Evolutionary conservation across 208 protist species (phyloP).

Genomic region (Trypanosomatidae sp.): DNA sequence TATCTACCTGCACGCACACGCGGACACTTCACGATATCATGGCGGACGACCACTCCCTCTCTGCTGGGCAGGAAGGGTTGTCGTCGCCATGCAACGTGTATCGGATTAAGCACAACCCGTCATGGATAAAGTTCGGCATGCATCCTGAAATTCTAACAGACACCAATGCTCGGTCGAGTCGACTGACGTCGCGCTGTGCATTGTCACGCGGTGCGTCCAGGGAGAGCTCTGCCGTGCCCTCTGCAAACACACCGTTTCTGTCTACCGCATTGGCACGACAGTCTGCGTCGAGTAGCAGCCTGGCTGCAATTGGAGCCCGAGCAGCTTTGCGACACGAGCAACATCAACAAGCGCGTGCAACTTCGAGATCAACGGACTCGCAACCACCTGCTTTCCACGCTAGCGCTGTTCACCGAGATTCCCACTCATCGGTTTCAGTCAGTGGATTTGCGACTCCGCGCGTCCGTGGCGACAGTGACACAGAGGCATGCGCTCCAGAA

Average conservation of each 20-base stretch:
- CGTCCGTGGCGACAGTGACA: neutral
- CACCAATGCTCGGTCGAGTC: neutral
- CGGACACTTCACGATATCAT: neutral
- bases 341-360: neutral
- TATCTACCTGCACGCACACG: neutral
- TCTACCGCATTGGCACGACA: neutral
- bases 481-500: neutral
- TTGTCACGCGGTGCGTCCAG: neutral
- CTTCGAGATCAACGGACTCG: neutral
- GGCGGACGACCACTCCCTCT: neutral
- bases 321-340: slow-evolving; percentile 23
- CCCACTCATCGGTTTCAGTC: neutral
- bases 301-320: slow-evolving; percentile 8
- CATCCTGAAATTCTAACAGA: neutral
- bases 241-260: neutral
- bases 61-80: neutral
- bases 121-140: slow-evolving; percentile 19
- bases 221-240: neutral
- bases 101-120: slow-evolving; percentile 31
- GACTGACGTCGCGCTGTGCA: neutral
- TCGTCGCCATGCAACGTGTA: slow-evolving; percentile 18
- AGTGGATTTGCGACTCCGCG: neutral
- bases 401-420: neutral
- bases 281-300: neutral
- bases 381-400: neutral